Percentiles rank a stretch among this genome's conserved stretches.
These are phyloP conservation scores for Somion occarium DNA, from an alignment of 1,284 basidiomycete genomes.

Conservation along the genomic window DNA sequence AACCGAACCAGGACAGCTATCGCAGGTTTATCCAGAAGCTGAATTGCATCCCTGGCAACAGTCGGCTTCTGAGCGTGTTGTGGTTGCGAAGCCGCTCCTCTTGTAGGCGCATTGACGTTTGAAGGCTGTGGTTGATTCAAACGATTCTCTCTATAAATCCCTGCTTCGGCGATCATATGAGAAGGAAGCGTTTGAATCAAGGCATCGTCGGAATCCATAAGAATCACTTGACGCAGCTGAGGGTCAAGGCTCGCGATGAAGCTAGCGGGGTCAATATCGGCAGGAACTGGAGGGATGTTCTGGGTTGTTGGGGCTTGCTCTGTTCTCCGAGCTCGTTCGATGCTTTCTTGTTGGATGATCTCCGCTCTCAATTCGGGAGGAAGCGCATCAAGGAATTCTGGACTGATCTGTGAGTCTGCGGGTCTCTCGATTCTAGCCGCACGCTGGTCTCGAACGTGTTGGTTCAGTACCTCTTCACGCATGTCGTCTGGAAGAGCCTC, in stretches of 20 bases:
- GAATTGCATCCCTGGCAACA: slow-evolving; percentile 81
- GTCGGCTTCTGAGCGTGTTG: slow-evolving; percentile 43
- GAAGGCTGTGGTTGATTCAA: slow-evolving; percentile 18
- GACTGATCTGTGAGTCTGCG: slow-evolving; percentile 83
- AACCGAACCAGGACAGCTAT: slow-evolving; percentile 89
- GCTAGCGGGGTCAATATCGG: slow-evolving; percentile 80
- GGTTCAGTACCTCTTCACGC: slow-evolving; percentile 97
- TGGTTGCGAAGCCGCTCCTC: slow-evolving; percentile 25
- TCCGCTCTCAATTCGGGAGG: slow-evolving; percentile 96
- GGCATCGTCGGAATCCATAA: slow-evolving; percentile 82
- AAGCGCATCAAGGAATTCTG: slow-evolving; percentile 94
- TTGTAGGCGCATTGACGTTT: slow-evolving; percentile 26
- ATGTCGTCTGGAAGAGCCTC: slow-evolving; percentile 98
- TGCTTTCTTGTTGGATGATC: slow-evolving; percentile 90
- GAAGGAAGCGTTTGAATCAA: slow-evolving; percentile 78
- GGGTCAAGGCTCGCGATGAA: slow-evolving; percentile 89
- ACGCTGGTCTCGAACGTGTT: slow-evolving; percentile 91
- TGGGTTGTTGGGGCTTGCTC: slow-evolving; percentile 28
- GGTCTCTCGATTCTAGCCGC: slow-evolving; percentile 70
- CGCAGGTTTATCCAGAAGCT: slow-evolving; percentile 89
- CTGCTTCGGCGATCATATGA: slow-evolving; percentile 81
- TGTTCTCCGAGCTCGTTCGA: slow-evolving; percentile 68
- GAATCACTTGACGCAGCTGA: slow-evolving; percentile 78
- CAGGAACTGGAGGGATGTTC: slow-evolving; percentile 29
- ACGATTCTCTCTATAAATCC: slow-evolving; percentile 50